These are phyloP conservation scores for Evernia prunastri DNA, from an alignment of 495 filamentous ascomycete genomes.

Conservation along the genomic window DNA sequence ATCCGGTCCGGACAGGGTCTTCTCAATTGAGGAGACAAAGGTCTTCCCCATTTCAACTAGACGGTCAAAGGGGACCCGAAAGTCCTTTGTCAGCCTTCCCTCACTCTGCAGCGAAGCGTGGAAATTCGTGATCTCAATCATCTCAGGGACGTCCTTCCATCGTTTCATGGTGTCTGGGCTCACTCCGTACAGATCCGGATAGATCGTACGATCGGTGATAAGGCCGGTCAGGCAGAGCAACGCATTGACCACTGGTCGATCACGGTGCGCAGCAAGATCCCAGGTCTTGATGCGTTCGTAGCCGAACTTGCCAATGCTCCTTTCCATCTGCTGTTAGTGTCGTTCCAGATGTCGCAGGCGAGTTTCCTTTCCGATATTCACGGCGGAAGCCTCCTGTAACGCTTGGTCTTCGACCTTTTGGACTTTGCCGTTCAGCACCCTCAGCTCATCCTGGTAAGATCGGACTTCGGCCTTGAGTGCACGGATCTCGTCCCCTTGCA, in stretches of 20 bases:
- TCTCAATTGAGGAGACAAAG: constrained; percentile 13
- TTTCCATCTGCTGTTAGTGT: constrained; percentile 16
- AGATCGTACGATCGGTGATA: constrained; percentile 8
- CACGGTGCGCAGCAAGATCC: constrained; percentile 21
- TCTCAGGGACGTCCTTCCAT: constrained; percentile 19
- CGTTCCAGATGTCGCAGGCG: constrained; percentile 17
- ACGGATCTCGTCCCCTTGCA: constrained; percentile 19
- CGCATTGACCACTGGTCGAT: constrained; percentile 19
- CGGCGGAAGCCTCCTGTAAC: constrained; percentile 8
- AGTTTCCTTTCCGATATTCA: constrained; percentile 14
- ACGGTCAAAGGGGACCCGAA: constrained; percentile 20
- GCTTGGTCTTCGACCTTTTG: constrained; percentile 12
- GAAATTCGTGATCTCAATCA: constrained; percentile 21
- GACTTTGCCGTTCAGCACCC: constrained; percentile 11
- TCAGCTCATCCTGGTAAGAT: constrained; percentile 17
- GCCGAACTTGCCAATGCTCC: not conserved
- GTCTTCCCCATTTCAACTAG: constrained; percentile 16
- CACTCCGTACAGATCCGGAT: constrained; percentile 20
- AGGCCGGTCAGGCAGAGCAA: constrained; percentile 19
- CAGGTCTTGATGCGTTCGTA: constrained; percentile 19
- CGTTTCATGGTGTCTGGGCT: constrained; percentile 13
- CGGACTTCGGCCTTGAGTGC: constrained; percentile 17
- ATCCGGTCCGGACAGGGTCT: too few relatives aligned
- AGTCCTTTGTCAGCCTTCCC: constrained; percentile 17
- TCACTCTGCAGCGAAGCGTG: constrained; percentile 24